These are phyloP conservation scores for Suhomyces chickasaworum DNA, from an alignment of 1,139 yeast species.

Conservation along the genomic window DNA sequence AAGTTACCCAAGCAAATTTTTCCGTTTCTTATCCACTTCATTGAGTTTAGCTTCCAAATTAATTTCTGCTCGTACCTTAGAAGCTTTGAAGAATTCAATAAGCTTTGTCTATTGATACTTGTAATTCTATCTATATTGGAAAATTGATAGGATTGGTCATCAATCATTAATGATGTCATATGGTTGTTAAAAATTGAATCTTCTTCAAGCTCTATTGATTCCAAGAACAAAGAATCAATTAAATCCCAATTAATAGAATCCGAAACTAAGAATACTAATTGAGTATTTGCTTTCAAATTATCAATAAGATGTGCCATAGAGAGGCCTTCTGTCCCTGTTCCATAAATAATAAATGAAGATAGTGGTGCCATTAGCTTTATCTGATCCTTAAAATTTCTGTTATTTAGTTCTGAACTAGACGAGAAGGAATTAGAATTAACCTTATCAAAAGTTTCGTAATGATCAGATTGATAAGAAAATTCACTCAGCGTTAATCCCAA, in stretches of 20 bases:
- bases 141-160: neutral
- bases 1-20: slow-evolving; percentile 37
- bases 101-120: slow-evolving; percentile 7
- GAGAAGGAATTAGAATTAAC: slow-evolving; percentile 8
- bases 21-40: slow-evolving; percentile 32
- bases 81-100: slow-evolving; percentile 22
- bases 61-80: slow-evolving; percentile 41
- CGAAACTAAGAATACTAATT: slow-evolving; percentile 16
- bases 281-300: slow-evolving; percentile 14
- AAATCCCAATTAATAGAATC: slow-evolving; percentile 14
- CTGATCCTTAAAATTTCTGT: slow-evolving; percentile 37
- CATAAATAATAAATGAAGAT: slow-evolving; percentile 38
- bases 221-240: slow-evolving; percentile 7
- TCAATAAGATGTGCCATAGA: slow-evolving; percentile 17
- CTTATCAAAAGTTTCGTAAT: slow-evolving; percentile 20
- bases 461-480: slow-evolving; percentile 9
- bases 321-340: slow-evolving; percentile 23
- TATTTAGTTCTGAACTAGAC: slow-evolving; percentile 25
- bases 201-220: slow-evolving; percentile 6
- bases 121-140: neutral
- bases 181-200: slow-evolving; percentile 7
- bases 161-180: slow-evolving; percentile 6
- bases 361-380: slow-evolving; percentile 36
- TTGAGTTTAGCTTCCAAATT: slow-evolving; percentile 38
- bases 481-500: slow-evolving; percentile 5